These are phyloP conservation scores for Alternaria panax DNA, from an alignment of 2,329 filamentous ascomycete genomes.

Conservation along the genomic window DNA sequence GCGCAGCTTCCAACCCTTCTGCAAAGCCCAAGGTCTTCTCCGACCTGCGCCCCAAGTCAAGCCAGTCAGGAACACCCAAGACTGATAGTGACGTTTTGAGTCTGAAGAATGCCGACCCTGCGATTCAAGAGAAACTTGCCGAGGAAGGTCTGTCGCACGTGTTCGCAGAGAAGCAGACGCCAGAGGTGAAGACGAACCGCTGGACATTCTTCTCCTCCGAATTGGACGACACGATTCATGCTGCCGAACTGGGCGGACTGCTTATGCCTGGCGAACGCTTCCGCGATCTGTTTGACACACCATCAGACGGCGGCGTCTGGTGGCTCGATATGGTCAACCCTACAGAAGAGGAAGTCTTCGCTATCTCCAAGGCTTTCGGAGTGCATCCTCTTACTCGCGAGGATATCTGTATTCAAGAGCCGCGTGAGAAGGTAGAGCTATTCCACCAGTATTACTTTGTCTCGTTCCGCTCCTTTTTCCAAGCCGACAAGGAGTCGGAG, in stretches of 20 bases:
- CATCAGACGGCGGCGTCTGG: slow-evolving; percentile 84
- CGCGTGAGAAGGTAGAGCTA: slow-evolving; percentile 96
- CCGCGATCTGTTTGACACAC: slow-evolving; percentile 81
- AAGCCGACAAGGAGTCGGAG: slow-evolving; percentile 78
- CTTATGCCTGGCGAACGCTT: slow-evolving; percentile 90
- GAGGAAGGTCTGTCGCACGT: slow-evolving; percentile 49
- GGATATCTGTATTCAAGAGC: slow-evolving; percentile 94
- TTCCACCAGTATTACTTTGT: slow-evolving; percentile 99
- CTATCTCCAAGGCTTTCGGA: slow-evolving; percentile 91
- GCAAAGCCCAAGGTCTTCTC: slow-evolving; percentile 65
- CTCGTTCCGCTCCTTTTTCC: slow-evolving; percentile 92
- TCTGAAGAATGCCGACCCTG: slow-evolving; percentile 39
- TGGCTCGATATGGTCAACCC: slow-evolving; percentile 96
- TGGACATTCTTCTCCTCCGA: slow-evolving; percentile 98
- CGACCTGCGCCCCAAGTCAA: slow-evolving; percentile 63
- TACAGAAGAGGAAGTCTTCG: slow-evolving; percentile 84
- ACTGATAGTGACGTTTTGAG: slow-evolving; percentile 44
- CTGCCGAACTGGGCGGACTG: slow-evolving; percentile 84
- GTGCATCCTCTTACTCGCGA: slow-evolving; percentile 95
- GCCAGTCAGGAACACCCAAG: slow-evolving; percentile 45
- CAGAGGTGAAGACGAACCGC: slow-evolving; percentile 69
- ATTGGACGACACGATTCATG: slow-evolving; percentile 91
- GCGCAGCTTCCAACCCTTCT: slow-evolving; percentile 52
- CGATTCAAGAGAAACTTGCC: slow-evolving; percentile 55
- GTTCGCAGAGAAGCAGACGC: slow-evolving; percentile 40